A percentile compares a stretch with the other conserved stretches of the same genome.
These are phyloP conservation scores for Nyctanthes arbortristis DNA, from an alignment of 257 asterid species.

Conservation along the genomic window DNA sequence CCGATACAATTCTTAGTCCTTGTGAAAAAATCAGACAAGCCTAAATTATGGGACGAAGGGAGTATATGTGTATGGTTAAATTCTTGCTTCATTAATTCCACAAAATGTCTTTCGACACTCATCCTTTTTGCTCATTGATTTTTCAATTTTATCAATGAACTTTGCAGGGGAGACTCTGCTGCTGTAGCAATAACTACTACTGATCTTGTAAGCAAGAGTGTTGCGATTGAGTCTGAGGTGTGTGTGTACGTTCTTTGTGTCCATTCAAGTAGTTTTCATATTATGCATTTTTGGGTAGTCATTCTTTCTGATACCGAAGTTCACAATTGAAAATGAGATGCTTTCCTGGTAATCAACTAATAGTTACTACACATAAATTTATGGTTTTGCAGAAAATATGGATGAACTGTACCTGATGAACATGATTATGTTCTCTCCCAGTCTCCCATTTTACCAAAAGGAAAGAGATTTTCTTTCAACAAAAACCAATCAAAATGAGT, in stretches of 20 bases:
- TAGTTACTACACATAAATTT: neutral
- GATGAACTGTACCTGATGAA: neutral
- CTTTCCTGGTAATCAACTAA: too few relatives aligned
- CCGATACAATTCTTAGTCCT: too few relatives aligned
- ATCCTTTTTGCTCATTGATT: constrained; percentile 1
- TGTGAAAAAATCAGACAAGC: too few relatives aligned
- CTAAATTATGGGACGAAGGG: too few relatives aligned
- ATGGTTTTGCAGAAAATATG: neutral
- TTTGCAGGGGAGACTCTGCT: constrained; percentile 80
- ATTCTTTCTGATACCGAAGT: neutral
- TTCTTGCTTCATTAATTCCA: neutral
- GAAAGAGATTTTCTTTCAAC: too few relatives aligned
- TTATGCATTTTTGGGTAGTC: neutral
- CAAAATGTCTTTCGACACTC: neutral
- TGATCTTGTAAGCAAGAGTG: constrained; percentile 95
- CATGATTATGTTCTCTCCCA: too few relatives aligned
- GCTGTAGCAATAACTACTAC: constrained; percentile 99
- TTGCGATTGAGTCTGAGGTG: constrained; percentile 84
- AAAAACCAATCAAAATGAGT: too few relatives aligned
- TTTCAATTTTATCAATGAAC: constrained; percentile 19
- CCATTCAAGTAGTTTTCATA: neutral
- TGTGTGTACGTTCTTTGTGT: constrained; percentile 16
- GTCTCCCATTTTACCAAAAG: too few relatives aligned
- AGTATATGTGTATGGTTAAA: neutral
- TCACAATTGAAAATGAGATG: constrained; percentile 14